phyloP scores from a whole-genome alignment of 345 rosid genomes.

The Eucalyptus lansdowneana region DNA sequence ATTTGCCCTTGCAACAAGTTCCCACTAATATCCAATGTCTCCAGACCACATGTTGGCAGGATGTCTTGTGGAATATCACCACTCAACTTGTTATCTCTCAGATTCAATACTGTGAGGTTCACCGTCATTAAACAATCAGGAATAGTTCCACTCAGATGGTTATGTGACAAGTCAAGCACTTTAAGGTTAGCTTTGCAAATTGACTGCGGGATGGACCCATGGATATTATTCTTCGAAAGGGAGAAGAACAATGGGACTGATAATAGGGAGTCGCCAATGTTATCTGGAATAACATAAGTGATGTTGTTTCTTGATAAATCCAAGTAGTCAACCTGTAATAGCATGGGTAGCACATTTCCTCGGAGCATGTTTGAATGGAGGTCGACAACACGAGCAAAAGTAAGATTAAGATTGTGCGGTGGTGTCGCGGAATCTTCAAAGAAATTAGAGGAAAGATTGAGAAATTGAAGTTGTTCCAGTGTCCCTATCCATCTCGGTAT shows the following conservation, averaged over 20 bases:
- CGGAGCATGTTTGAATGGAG: not conserved
- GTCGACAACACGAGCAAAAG: fast-evolving
- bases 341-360: not conserved
- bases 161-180: not conserved
- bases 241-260: not conserved
- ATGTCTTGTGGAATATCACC: not conserved
- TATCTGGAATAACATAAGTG: fast-evolving
- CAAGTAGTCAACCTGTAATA: fast-evolving
- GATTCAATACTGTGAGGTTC: not conserved
- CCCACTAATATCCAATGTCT: constrained; percentile 11
- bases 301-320: not conserved
- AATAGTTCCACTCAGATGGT: not conserved
- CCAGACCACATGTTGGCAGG: not conserved
- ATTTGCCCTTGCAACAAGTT: constrained; percentile 13
- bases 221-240: not conserved
- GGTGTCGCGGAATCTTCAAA: not conserved
- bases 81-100: not conserved
- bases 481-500: too few species aligned
- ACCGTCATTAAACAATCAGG: not conserved
- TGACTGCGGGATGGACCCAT: not conserved
- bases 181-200: not conserved
- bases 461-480: fast-evolving
- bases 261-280: fast-evolving
- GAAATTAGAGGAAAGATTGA: not conserved
- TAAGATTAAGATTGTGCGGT: not conserved